Evolutionary conservation across 164 flowering plant species (phyloP), one percentile per base, ranked within the genome.

Genomic region (Magnolia changhungtana): DNA sequence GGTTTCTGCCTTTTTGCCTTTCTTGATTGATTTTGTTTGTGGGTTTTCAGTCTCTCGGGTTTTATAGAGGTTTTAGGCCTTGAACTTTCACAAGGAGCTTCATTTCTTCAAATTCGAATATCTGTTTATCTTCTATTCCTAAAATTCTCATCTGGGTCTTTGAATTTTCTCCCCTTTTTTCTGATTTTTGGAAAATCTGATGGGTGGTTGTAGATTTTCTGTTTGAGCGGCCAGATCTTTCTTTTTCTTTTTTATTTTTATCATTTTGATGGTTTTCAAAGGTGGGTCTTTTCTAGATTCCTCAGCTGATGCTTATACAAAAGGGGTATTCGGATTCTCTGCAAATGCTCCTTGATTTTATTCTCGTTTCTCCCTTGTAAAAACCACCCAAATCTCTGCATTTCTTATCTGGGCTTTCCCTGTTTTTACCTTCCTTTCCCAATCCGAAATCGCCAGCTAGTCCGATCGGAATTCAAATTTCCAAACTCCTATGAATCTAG

Each of bases 231-330:
- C 69, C 68, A 82, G 81, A 79, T 83, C 80, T 76, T 64, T 31
- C 52, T 7, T 72, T 74, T 75, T 75, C 51, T 58, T 75, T 58
- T 82, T 83, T 85, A 83, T 84, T 78, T 68, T 31, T 29, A 68
- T 68, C 14, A 24, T 31, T 29, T 29, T 68, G 50, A 75, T 66
- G 71, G 55, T 69, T 83, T 75, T 77, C 78, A 82, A 83, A 82
- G 76, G 84, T 78, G 77, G 77, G 65, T 78, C 82, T 84, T 83
- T 84, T 81, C 27, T 50, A 81, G 91, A 88, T 87, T 87, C 88
- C 77, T 83, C 78, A 76, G 45, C 65, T 77, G 74, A 76, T 83
- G 83, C 88, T 80, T 74, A 9, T 71, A 72, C 73, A 72, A 78
- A 82, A 84, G 77, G 31, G 75, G 76, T 83, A 75, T 77, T 82